phyloP scores from a whole-genome alignment of 179 eudicot genomes.

The Pouteria campechiana region DNA sequence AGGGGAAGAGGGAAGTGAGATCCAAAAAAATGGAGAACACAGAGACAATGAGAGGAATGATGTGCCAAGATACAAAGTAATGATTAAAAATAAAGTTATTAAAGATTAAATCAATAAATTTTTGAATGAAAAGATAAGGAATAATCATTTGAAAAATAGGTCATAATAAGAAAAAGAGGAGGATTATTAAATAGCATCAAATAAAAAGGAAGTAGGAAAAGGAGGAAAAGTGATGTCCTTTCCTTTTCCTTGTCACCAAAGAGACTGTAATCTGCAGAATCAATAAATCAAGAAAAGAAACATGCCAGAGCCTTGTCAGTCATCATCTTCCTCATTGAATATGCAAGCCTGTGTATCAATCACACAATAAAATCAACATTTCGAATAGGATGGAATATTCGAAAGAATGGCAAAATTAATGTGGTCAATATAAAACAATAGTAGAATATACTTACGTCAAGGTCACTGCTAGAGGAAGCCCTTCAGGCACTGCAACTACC shows the following conservation, averaged over 20 bases:
- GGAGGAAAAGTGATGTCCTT: too few species aligned
- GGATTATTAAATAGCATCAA: too few species aligned
- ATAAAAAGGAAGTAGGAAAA: too few species aligned
- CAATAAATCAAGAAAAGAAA: too few species aligned
- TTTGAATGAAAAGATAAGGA: too few species aligned
- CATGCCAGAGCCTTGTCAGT: conserved; percentile 90
- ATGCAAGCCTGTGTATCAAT: conserved; percentile 67
- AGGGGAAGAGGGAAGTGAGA: too few species aligned
- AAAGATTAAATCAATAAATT: background rate
- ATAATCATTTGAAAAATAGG: background rate
- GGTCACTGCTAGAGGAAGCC: conserved; percentile 94
- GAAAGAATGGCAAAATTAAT: background rate
- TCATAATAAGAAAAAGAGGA: too few species aligned
- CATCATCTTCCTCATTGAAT: conserved; percentile 99
- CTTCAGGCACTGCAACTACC: conserved; percentile 96
- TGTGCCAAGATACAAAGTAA: too few species aligned
- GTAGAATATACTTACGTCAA: conserved; percentile 80
- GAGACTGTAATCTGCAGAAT: too few species aligned
- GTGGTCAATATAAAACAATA: background rate
- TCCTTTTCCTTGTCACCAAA: too few species aligned
- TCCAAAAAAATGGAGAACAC: too few species aligned
- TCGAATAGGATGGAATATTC: background rate
- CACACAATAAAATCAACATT: background rate
- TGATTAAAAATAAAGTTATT: background rate
- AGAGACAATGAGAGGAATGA: too few species aligned